These are phyloP conservation scores for Akanthomyces dipterigenus DNA, from an alignment of 2,329 filamentous ascomycete genomes.

Conservation along the genomic window DNA sequence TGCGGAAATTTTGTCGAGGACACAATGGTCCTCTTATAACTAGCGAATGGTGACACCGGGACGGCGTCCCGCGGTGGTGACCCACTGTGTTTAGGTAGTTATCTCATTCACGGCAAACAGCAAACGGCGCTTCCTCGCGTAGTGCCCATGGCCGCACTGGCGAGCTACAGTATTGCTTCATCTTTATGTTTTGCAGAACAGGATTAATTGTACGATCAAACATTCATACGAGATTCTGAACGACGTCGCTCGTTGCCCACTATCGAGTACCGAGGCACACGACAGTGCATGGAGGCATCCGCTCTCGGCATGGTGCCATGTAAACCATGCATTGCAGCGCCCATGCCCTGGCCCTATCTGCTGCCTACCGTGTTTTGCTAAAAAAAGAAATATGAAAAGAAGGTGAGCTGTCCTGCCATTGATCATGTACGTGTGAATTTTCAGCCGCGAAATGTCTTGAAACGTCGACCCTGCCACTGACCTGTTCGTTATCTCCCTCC, in stretches of 20 bases:
- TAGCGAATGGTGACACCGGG: not conserved
- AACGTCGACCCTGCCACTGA: not conserved
- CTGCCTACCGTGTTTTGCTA: not conserved
- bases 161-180: too few relatives aligned
- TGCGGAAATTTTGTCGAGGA: not conserved
- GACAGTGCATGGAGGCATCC: not conserved
- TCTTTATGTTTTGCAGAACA: not conserved
- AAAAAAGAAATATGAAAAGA: not conserved
- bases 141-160: not conserved
- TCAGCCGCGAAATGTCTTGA: not conserved
- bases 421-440: not conserved
- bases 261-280: too few relatives aligned
- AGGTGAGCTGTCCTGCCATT: not conserved
- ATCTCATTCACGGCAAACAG: not conserved
- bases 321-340: not conserved
- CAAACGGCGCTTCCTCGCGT: not conserved
- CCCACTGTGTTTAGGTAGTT: not conserved
- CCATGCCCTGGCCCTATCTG: not conserved
- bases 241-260: not conserved
- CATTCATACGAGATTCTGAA: not conserved
- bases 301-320: conserved; percentile 2
- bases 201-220: too few relatives aligned
- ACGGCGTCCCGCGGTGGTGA: not conserved
- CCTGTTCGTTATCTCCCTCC: not conserved
- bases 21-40: conserved; percentile 6